Conservation (phyloP, 2,329 filamentous ascomycete species). For the Cladophialophora yegresii region DNA sequence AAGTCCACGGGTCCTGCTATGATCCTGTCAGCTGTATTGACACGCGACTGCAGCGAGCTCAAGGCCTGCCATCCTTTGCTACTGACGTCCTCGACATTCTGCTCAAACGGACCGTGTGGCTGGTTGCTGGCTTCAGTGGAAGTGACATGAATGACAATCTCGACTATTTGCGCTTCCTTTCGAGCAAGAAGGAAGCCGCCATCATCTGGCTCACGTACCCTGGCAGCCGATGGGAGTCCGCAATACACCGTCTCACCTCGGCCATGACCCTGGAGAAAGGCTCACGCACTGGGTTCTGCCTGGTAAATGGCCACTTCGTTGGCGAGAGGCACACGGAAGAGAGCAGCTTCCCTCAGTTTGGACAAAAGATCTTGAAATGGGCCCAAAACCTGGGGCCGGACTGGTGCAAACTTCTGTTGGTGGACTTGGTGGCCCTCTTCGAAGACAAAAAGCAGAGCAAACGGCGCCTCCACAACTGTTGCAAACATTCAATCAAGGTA, state of each 20-base stretch:
- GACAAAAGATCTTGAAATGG: slow-evolving; percentile 1
- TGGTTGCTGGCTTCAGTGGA: slow-evolving; percentile 15
- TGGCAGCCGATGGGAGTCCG: not conserved
- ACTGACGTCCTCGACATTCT: slow-evolving; percentile 17
- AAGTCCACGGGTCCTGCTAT: slow-evolving; percentile 13
- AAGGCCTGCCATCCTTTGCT: slow-evolving; percentile 14
- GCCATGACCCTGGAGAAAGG: slow-evolving; percentile 2
- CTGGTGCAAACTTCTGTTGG: slow-evolving; percentile 13
- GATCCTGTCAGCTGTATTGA: slow-evolving; percentile 12
- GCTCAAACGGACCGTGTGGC: slow-evolving; percentile 5
- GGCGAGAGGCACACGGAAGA: slow-evolving; percentile 11
- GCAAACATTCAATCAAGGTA: not conserved
- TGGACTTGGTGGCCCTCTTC: slow-evolving; percentile 9
- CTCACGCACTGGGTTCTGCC: slow-evolving; percentile 9
- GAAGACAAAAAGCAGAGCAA: slow-evolving; percentile 5
- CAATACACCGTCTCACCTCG: slow-evolving; percentile 4
- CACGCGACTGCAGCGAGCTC: slow-evolving; percentile 8
- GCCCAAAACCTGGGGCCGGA: not conserved
- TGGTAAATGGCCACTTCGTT: slow-evolving; percentile 1
- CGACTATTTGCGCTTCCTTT: slow-evolving; percentile 9
- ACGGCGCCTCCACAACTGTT: not conserved
- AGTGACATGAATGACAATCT: slow-evolving; percentile 17
- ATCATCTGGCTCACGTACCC: slow-evolving; percentile 8
- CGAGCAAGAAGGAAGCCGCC: slow-evolving; percentile 6
- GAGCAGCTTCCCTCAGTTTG: slow-evolving; percentile 8